These are phyloP conservation scores for Dendrostoma leiphaemia DNA, from an alignment of 2,329 filamentous ascomycete genomes.

Conservation along the genomic window DNA sequence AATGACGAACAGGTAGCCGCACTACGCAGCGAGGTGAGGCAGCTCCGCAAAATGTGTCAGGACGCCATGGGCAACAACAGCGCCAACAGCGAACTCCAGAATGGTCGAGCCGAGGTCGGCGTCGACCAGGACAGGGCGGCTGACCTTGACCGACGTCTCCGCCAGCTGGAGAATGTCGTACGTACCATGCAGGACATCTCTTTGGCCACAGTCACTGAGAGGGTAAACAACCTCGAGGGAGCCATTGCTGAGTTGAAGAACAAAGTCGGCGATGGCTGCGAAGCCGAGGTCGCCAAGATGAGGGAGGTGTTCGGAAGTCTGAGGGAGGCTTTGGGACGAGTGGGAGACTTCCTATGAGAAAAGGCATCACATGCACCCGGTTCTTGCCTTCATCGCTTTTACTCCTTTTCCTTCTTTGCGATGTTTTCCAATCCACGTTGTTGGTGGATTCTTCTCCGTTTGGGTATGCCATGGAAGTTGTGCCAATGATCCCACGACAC, in stretches of 20 bases:
- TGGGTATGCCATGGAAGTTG: too few relatives aligned
- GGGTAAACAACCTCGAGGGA: background rate
- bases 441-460: too few relatives aligned
- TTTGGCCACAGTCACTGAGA: background rate
- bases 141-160: background rate
- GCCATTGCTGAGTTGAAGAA: background rate
- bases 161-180: background rate
- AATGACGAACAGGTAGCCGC: background rate
- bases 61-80: background rate
- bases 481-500: too few relatives aligned
- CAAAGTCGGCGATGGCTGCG: slow-evolving; percentile 8
- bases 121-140: background rate
- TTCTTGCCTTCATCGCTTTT: too few relatives aligned
- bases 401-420: too few relatives aligned
- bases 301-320: slow-evolving; percentile 8
- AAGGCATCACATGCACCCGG: too few relatives aligned
- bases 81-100: background rate
- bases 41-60: slow-evolving; percentile 12
- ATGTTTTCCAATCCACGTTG: too few relatives aligned
- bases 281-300: slow-evolving; percentile 15
- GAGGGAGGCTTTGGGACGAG: background rate
- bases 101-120: background rate
- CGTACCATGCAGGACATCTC: slow-evolving; percentile 1
- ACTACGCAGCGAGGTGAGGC: slow-evolving; percentile 5
- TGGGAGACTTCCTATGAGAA: slow-evolving; percentile 8